phyloP scores from a whole-genome alignment of 495 filamentous ascomycete genomes.

The Baudoinia panamericana region DNA sequence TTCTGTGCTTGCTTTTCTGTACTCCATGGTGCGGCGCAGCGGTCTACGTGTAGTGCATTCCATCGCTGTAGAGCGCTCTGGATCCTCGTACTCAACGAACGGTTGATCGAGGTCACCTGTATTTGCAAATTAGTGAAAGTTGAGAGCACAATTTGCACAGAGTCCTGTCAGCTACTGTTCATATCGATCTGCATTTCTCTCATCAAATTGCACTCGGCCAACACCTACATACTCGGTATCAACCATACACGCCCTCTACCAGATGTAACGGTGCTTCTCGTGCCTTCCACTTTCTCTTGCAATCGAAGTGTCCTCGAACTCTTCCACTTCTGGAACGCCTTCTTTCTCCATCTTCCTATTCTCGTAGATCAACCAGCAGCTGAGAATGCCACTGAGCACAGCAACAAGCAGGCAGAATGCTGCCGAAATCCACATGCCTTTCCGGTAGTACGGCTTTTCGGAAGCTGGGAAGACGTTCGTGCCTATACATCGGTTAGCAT shows the following conservation, averaged over 20 bases:
- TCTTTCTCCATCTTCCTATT: slow-evolving; percentile 22
- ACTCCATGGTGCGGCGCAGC: too few relatives aligned
- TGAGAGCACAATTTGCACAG: too few relatives aligned
- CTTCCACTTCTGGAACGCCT: slow-evolving; percentile 16
- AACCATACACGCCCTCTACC: slow-evolving; percentile 4
- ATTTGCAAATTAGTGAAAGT: too few relatives aligned
- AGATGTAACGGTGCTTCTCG: slow-evolving; percentile 19
- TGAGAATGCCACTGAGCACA: slow-evolving; percentile 13
- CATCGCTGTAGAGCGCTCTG: too few relatives aligned
- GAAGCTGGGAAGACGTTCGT: slow-evolving; percentile 19
- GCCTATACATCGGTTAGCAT: too few relatives aligned
- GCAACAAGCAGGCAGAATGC: slow-evolving; percentile 19
- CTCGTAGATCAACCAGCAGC: slow-evolving; percentile 17
- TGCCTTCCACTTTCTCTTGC: slow-evolving; percentile 12
- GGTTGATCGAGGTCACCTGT: too few relatives aligned
- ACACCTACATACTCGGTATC: neutral
- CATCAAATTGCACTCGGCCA: too few relatives aligned
- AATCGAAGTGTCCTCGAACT: slow-evolving; percentile 15
- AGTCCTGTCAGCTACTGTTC: too few relatives aligned
- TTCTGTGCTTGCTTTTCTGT: too few relatives aligned
- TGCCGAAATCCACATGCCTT: slow-evolving; percentile 21
- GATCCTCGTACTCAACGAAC: too few relatives aligned
- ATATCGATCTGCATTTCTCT: too few relatives aligned
- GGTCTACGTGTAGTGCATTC: too few relatives aligned
- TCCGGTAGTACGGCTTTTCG: slow-evolving; percentile 16